These are phyloP conservation scores for Collybia nuda DNA, from an alignment of 768 basidiomycete genomes.

Conservation along the genomic window DNA sequence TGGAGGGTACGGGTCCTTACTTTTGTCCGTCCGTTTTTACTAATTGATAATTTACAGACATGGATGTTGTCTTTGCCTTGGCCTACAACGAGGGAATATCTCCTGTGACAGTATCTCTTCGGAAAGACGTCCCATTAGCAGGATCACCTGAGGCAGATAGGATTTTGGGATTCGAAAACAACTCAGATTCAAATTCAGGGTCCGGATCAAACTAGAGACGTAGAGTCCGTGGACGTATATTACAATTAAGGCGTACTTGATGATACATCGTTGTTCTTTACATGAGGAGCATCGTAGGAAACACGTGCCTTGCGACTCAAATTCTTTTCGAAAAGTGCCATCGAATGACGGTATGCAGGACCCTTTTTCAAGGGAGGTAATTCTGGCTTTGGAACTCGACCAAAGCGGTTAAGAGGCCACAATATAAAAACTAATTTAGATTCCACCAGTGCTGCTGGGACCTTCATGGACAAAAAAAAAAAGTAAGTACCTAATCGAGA, in stretches of 20 bases:
- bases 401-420: conserved; percentile 53
- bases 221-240: no score
- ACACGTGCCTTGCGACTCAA: conserved; percentile 37
- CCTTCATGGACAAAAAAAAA: conserved; percentile 18
- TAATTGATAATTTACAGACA: conserved; percentile 24
- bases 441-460: conserved; percentile 50
- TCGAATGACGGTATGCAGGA: conserved; percentile 26
- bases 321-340: conserved; percentile 39
- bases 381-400: conserved; percentile 21
- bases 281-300: conserved; percentile 9
- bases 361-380: conserved; percentile 8
- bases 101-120: conserved; percentile 41
- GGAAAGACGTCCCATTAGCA: conserved; percentile 42
- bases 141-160: conserved; percentile 44
- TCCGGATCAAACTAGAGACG: background rate
- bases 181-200: background rate
- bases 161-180: conserved; percentile 33
- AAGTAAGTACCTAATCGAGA: background rate
- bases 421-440: conserved; percentile 48
- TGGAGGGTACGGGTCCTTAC: conserved; percentile 37
- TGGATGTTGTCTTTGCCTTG: conserved; percentile 47
- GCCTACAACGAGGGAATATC: conserved; percentile 43
- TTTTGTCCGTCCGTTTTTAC: background rate
- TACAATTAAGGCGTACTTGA: background rate
- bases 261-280: background rate